Conservation (phyloP, 2,329 filamentous ascomycete genomes). For the Apiospora phragmitis region DNA sequence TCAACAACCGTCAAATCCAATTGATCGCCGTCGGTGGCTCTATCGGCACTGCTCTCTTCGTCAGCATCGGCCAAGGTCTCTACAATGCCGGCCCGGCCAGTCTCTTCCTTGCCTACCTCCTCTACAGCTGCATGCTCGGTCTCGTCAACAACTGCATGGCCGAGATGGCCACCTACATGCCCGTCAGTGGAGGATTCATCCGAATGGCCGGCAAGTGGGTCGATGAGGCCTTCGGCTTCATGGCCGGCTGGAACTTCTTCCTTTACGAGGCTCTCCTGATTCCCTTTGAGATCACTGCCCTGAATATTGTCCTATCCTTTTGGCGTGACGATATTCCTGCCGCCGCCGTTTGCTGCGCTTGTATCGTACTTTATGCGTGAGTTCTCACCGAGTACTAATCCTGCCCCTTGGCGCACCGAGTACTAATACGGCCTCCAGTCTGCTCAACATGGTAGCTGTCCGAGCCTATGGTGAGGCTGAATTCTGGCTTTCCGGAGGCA, state of each 20-base stretch:
- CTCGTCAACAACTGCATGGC: conserved; percentile 64
- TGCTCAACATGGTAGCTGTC: conserved; percentile 43
- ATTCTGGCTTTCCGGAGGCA: conserved; percentile 46
- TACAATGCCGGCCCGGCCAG: conserved; percentile 49
- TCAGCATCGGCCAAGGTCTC: conserved; percentile 60
- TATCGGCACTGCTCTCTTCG: conserved; percentile 60
- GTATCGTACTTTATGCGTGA: conserved; percentile 34
- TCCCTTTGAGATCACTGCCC: conserved; percentile 36
- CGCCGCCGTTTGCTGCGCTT: conserved; percentile 45
- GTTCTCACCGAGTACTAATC: conserved; percentile 23
- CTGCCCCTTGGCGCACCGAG: conserved; percentile 10
- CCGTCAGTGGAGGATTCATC: conserved; percentile 61
- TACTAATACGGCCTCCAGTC: conserved; percentile 11
- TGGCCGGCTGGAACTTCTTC: conserved; percentile 41
- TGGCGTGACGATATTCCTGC: conserved; percentile 43
- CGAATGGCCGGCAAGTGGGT: conserved; percentile 63
- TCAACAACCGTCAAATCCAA: conserved; percentile 53
- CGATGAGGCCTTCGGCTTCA: conserved; percentile 62
- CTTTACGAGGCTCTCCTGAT: conserved; percentile 36
- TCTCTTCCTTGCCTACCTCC: conserved; percentile 58
- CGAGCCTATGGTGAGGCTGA: conserved; percentile 44
- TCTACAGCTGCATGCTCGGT: conserved; percentile 56
- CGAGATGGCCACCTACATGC: conserved; percentile 62
- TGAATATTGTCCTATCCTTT: conserved; percentile 39
- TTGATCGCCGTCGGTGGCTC: conserved; percentile 60